Evolutionary conservation across 1,284 basidiomycete species (phyloP), one percentile per base, ranked within the genome.

Genomic region (Chiua sp.): DNA sequence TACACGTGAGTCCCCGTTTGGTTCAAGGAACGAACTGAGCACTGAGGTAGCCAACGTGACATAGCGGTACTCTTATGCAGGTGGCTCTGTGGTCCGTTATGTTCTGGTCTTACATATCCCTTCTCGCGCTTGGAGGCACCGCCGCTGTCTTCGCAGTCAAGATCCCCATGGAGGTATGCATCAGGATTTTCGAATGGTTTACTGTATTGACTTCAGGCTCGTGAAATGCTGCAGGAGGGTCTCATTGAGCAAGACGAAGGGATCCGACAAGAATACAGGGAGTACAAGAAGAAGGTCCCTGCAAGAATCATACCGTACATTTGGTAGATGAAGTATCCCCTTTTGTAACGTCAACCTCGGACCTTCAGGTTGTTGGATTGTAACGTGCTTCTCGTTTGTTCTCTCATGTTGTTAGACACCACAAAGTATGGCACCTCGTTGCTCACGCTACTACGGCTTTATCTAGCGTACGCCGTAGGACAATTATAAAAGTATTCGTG

Each of bases 61-160:
- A 42, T 28, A 68, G 73, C 53, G 10, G 10, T 12, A 28, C 63
- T 37, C 55, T 74, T 7, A 23, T 65, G 15, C 63, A 66, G 26
- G 57, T 64, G 33, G 57, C 60, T 2, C 48, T 71, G 23, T 70
- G 66, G 60, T 59, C 67, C 3, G 28, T 68, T 26, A 72, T 73
- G 67, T 70, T 66, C 30, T 78, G 77, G 75, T 74, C 73, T 2
- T 75, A 74, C 54, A 35, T 62, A 26, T 72, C 75, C 1, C 48
- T 77, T 22, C 52, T 69, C 1, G 55, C 65, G 20, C 62, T 75
- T 46, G 63, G 55, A 23, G 59, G 68, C 46, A 64, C 63, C 3
- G 63, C 66, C n/a, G 18, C 26, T n/a, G 63, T 62, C 4, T 68
- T 74, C 37, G 63, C 63, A 3, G 44, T 75, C 44, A 78, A 76